Evolutionary conservation across 108 stramenopile genomes (phyloP).

Genomic region (Asterionellopsis glacialis): DNA sequence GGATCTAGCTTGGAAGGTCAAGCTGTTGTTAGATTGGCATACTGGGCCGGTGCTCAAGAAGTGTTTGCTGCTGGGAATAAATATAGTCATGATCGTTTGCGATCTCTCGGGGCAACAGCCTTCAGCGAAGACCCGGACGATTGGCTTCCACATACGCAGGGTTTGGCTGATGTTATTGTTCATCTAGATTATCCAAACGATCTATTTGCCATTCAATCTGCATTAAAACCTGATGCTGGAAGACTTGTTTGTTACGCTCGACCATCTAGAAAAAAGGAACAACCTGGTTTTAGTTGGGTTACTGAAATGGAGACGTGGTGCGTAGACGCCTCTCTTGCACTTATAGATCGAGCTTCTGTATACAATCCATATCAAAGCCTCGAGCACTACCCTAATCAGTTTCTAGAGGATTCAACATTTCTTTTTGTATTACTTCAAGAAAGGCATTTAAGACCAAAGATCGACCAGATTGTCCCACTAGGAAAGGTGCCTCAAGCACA

Average conservation of each 20-base stretch:
- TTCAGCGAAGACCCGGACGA: slow-evolving; percentile 16
- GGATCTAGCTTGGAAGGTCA: slow-evolving; percentile 17
- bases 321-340: background rate
- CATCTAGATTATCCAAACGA: slow-evolving; percentile 26
- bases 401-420: slow-evolving; percentile 20
- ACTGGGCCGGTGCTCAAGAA: slow-evolving; percentile 16
- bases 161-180: slow-evolving; percentile 31
- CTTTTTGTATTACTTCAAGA: slow-evolving; percentile 17
- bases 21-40: slow-evolving; percentile 24
- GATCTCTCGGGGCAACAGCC: slow-evolving; percentile 6
- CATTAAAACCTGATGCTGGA: slow-evolving; percentile 5
- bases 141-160: slow-evolving; percentile 9
- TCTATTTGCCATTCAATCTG: slow-evolving; percentile 12
- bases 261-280: slow-evolving; percentile 8
- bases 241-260: slow-evolving; percentile 13
- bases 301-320: background rate
- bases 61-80: slow-evolving; percentile 10
- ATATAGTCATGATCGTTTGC: slow-evolving; percentile 1
- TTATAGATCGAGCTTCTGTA: background rate
- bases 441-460: slow-evolving; percentile 27
- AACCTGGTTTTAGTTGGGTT: background rate
- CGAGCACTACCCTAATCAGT: background rate
- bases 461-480: slow-evolving; percentile 23
- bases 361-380: background rate
- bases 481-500: slow-evolving; percentile 13